Base-by-base conservation (phyloP, 2,329 filamentous ascomycete genomes). In the Lachnum nothofagi region DNA sequence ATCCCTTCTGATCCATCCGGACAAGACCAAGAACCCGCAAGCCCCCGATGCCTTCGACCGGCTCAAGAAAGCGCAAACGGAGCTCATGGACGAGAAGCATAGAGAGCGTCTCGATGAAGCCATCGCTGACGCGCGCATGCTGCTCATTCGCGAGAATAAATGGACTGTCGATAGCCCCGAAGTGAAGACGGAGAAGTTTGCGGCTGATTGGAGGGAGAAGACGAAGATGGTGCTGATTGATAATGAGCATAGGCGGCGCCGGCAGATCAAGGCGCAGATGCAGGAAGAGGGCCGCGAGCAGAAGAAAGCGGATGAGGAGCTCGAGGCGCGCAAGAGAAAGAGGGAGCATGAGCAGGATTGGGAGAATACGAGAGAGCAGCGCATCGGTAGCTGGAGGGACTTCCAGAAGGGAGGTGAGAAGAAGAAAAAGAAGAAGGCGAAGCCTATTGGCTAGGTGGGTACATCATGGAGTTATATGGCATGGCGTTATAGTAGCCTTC, bases 1-100 rank as follows among this genome's bases (percentile, higher is more conserved):
- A 70, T 98, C 93, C n/a, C 84, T 98, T 49, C 83, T 98, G 42
- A 97, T 98, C 73, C 93, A 98, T 74, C 93, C 93, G 5, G 93
- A 98, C 75, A 98, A 98, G 70, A 96, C 93, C 48, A 83, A 83
- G 64, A 97, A 98, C 65, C 85, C 89, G 0, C 80, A 77, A 42
- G 93, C 93, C 0, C 91, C 93, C 3, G 93, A 97, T 63, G 93
- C 93, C 57, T 98, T 98, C 66, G 93, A 98, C 70, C 84, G 91
- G 8, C 79, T 98, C 23, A 95, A 95, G 65, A 96, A 97, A 70
- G 93, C 93, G 0, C 90, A 97, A 65, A 86, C 83, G 2, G 82
- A 88, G 61, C 80, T 98, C 4, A 85, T 95, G 74, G 93, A 98
- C 68, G 91, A 97, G 73, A 96, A 96, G 71, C 80, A 88, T 65